phyloP scores from a whole-genome alignment of 371 early-diverging fungal genomes.

The Chytridium lagenaria region DNA sequence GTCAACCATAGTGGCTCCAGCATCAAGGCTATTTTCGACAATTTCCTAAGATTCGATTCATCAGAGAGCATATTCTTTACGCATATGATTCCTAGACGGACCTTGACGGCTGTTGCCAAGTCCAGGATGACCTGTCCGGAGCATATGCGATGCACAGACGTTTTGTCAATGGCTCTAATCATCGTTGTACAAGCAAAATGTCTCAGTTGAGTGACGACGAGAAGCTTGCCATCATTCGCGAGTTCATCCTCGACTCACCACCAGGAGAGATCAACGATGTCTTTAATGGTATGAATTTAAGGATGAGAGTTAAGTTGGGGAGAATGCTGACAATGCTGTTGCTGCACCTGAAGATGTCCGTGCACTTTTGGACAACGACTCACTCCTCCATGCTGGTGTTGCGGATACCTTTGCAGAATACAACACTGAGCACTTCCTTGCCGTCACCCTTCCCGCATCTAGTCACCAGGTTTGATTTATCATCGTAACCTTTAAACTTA shows the following conservation, averaged over 20 bases:
- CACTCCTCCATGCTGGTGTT: slow-evolving; percentile 73
- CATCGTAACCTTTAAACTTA: too few species aligned
- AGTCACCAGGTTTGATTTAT: slow-evolving; percentile 21
- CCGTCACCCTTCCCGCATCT: background rate
- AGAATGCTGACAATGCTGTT: too few species aligned
- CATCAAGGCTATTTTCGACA: slow-evolving; percentile 97
- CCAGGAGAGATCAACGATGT: slow-evolving; percentile 98
- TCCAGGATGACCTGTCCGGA: slow-evolving; percentile 94
- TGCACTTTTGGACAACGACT: slow-evolving; percentile 82
- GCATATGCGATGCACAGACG: slow-evolving; percentile 66
- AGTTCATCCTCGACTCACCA: slow-evolving; percentile 84
- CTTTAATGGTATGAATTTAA: slow-evolving; percentile 76
- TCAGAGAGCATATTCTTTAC: too few species aligned
- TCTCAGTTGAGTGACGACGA: slow-evolving; percentile 13
- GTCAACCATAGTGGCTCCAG: slow-evolving; percentile 83
- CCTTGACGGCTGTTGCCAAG: slow-evolving; percentile 72
- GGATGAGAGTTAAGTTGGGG: too few species aligned
- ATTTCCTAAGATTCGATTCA: slow-evolving; percentile 90
- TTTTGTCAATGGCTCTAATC: slow-evolving; percentile 43
- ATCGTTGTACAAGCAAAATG: background rate
- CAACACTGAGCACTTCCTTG: slow-evolving; percentile 77
- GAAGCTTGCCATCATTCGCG: slow-evolving; percentile 74
- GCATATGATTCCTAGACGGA: too few species aligned
- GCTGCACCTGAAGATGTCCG: slow-evolving; percentile 74
- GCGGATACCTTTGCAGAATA: slow-evolving; percentile 77